Conservation (phyloP, 352 stramenopile genomes). For the Pythium oligandrum region DNA sequence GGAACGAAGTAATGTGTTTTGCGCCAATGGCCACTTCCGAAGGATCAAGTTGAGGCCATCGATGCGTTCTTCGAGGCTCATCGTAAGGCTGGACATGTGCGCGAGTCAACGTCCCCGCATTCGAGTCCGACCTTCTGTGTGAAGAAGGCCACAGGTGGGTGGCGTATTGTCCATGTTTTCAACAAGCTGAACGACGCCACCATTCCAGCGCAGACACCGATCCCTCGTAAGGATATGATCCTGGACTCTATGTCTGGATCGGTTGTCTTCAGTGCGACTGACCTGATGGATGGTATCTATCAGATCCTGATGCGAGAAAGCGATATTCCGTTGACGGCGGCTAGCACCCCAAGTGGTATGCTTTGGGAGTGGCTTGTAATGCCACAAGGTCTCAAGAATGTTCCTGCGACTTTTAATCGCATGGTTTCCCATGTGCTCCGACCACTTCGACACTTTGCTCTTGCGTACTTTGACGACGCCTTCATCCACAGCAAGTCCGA, state of each 20-base stretch:
- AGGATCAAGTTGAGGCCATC: too few species aligned
- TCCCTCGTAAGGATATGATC: constrained; percentile 21
- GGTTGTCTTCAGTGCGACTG: constrained; percentile 14
- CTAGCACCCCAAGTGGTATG: constrained; percentile 17
- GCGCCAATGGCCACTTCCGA: too few species aligned
- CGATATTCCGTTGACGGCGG: constrained; percentile 16
- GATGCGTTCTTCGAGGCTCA: too few species aligned
- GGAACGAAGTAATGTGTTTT: too few species aligned
- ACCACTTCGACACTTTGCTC: constrained; percentile 6
- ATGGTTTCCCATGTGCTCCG: constrained; percentile 13
- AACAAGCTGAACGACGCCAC: constrained; percentile 1
- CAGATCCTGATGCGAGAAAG: constrained; percentile 19
- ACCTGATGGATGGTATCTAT: constrained; percentile 21
- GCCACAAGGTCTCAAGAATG: constrained; percentile 18
- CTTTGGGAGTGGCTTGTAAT: constrained; percentile 22
- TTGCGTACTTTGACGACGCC: constrained; percentile 25
- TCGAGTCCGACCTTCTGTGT: too few species aligned
- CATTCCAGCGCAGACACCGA: constrained; percentile 24
- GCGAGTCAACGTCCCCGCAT: too few species aligned
- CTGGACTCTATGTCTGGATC: constrained; percentile 14
- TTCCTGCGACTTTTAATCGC: constrained; percentile 19
- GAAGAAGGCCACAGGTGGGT: too few species aligned
- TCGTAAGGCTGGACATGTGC: too few species aligned
- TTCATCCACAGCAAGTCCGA: constrained; percentile 17
- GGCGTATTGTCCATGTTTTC: too few species aligned